phyloP scores from a whole-genome alignment of 805 yeast genomes.

The Sungouiella blattae region DNA sequence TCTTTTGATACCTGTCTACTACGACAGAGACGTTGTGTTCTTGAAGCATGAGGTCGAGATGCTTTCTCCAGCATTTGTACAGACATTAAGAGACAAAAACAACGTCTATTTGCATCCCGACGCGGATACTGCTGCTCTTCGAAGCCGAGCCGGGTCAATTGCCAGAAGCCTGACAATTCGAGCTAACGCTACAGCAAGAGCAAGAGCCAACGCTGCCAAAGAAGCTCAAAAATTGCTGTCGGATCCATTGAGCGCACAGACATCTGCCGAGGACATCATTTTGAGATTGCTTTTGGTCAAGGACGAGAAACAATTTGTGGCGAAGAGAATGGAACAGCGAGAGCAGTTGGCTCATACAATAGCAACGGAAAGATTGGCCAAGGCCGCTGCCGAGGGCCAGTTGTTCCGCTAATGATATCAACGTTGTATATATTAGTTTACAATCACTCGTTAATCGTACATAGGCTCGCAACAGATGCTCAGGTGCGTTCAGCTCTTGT shows the following conservation, averaged over 20 bases:
- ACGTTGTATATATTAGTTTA: not conserved
- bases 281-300: constrained; percentile 67
- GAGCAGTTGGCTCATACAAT: constrained; percentile 54
- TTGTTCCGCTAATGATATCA: constrained; percentile 13
- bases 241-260: constrained; percentile 39
- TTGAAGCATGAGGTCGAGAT: constrained; percentile 59
- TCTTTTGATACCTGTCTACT: constrained; percentile 59
- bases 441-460: not conserved
- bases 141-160: constrained; percentile 44
- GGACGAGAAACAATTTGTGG: constrained; percentile 58
- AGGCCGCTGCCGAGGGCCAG: constrained; percentile 44
- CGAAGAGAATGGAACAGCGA: constrained; percentile 56
- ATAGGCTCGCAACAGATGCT: not conserved
- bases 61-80: constrained; percentile 51
- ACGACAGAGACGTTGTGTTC: constrained; percentile 47
- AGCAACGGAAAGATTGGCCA: constrained; percentile 49
- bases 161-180: constrained; percentile 64
- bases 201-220: constrained; percentile 38
- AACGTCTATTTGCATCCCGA: constrained; percentile 25
- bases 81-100: constrained; percentile 46
- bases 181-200: constrained; percentile 65
- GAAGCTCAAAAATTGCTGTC: constrained; percentile 18
- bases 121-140: constrained; percentile 9
- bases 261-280: constrained; percentile 61
- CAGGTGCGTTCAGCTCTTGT: not conserved